Base-by-base conservation (phyloP, 2,329 filamentous ascomycete species). In the Fusarium sp. region DNA sequence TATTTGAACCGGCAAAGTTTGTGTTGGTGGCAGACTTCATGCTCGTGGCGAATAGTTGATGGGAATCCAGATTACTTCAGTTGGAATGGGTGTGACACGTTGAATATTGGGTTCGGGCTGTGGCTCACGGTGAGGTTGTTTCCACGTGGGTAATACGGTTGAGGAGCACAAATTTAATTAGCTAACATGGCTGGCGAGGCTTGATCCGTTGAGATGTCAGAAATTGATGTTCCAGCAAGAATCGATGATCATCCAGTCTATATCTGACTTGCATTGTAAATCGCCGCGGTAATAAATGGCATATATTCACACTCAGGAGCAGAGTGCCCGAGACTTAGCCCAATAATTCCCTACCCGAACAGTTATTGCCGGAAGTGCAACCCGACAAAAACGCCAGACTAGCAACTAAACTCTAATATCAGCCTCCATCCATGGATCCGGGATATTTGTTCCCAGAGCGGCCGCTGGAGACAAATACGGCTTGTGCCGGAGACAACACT, bases 71-170 rank as follows among this genome's bases (percentile, higher is more conserved):
- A 25, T 25, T n/a, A 9, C 12, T 9, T n/a, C 11, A 4, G 2
- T 13, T n/a, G 30, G 30, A 34, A 51, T 51, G 30, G 7, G 4
- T 18, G 10, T 24, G 20, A 24, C 27, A 32, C 14, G 4, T 13
- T 9, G 14, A 7, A 16, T 32, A 2, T 7, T 27, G n/a, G 7
- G 12, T 3, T 32, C 3, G 6, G 4, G 1, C 20, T 7, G 29
- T 49, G 20, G 29, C 16, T 49, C 11, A 4, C 3, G 13, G 12
- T 11, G 7, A n/a, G 6, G 4, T n/a, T 20, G 3, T 16, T 4
- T 4, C 47, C 47, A 51, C 30, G 47, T 24, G 47, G 30, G 6
- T 1, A 0, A 2, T 6, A 37, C 18, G 34, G 34, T n/a, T n/a
- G 5, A 10, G 34, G 18, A 37, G 34, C 0, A 12, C 9, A 12